Evolutionary conservation across 2,329 filamentous ascomycete species (phyloP).

Genomic region (Malbranchea cinnamomea): DNA sequence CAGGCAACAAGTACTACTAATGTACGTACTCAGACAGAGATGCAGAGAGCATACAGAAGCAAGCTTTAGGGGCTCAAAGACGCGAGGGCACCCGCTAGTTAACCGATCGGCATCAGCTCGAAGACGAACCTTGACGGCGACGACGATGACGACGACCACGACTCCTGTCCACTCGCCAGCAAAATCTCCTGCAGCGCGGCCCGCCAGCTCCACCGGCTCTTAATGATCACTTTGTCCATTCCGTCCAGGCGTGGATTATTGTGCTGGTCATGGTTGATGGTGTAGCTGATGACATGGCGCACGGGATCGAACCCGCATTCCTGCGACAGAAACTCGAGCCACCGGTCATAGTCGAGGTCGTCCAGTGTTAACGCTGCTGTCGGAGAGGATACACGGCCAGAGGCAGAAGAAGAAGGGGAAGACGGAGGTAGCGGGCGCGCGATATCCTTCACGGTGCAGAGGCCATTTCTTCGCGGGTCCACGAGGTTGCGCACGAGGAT

Average conservation of each 20-base stretch:
- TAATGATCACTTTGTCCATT: background rate
- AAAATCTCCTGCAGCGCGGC: background rate
- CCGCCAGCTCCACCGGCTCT: background rate
- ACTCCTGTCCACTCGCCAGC: too few relatives aligned
- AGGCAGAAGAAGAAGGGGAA: background rate
- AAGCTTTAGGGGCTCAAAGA: too few relatives aligned
- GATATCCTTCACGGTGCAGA: background rate
- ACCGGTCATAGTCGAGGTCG: background rate
- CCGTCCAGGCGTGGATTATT: too few relatives aligned
- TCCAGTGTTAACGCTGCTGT: background rate
- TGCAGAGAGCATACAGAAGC: too few relatives aligned
- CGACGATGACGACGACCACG: too few relatives aligned
- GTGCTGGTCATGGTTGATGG: background rate
- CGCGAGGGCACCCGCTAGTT: too few relatives aligned
- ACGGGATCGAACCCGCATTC: background rate
- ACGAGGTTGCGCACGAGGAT: background rate
- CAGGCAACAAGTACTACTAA: too few relatives aligned
- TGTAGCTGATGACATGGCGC: background rate
- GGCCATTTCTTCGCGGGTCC: background rate
- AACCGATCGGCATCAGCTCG: too few relatives aligned
- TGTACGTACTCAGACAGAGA: too few relatives aligned
- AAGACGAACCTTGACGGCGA: too few relatives aligned
- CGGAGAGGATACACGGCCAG: background rate
- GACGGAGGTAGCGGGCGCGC: too few relatives aligned
- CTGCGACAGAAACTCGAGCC: background rate